Evolutionary conservation across 306 rosid species (phyloP), one percentile per base, ranked within the genome.

Genomic region (Trifolium subterraneum): DNA sequence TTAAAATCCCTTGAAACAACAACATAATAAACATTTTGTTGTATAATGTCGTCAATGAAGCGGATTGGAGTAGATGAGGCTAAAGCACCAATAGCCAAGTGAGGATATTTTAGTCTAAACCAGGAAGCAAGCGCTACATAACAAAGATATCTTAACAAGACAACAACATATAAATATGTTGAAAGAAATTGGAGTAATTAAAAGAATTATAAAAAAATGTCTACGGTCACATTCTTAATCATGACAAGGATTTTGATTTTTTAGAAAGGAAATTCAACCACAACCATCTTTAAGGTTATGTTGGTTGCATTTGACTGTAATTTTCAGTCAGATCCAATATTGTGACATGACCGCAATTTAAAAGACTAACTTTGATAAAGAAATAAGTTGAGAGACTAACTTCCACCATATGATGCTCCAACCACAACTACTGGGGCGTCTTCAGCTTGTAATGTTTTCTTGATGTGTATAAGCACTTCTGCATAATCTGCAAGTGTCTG

Each of bases 401-500:
- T 45, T 45, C 52, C 52, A 45, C 52, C 52, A 14, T 45, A 45
- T 1, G 52, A 45, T 14, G 2, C 52, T 13, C 52, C 52, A 45
- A 45, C 5, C 7, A 14, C 52, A 45, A 45, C 18, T 13, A 45
- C 2, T 13, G 19, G 52, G 52, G 52, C 14, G 7, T 45, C 14
- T 45, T 45, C 2, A 19, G 52, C 52, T 13, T 45, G 18, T 13
- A 42, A 11, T 42, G 64, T 71, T 35, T 81, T 60, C 83, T 89
- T 92, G 5, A 92, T 29, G 54, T 89, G 84, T 18, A 86, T 61
- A 39, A 92, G 61, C 11, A 92, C 69, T 18, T 23, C 74, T 33
- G 93, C 96, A 77, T 92, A 92, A 69, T 92, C 96, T 72, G 89
- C 92, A 59, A 91, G 23, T 0, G 95, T 92, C 55, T 89, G 97